phyloP scores from a whole-genome alignment of 805 yeast species.

The Metschnikowia proteae region DNA sequence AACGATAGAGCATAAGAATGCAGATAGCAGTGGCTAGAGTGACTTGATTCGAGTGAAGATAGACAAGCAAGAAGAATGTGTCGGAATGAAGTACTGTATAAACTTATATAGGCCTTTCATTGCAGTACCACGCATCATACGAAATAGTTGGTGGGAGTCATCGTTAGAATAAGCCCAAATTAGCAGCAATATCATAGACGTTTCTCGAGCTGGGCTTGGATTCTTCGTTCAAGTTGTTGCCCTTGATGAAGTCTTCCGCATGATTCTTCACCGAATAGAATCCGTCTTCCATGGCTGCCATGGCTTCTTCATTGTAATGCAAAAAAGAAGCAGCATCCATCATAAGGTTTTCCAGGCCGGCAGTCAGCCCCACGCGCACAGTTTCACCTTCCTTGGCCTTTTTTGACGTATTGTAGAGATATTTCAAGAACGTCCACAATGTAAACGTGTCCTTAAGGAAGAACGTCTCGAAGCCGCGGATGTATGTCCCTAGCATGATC shows the following conservation, averaged over 20 bases:
- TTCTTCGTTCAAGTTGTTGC: not conserved
- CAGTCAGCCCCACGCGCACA: not conserved
- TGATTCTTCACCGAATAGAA: not conserved
- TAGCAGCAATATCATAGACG: not conserved
- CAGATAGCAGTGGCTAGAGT: not conserved
- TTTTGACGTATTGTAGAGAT: not conserved
- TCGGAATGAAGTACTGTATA: too few species aligned
- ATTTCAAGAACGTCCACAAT: not conserved
- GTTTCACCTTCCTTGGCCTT: not conserved
- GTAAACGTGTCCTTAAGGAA: conserved; percentile 7
- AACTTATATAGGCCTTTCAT: too few species aligned
- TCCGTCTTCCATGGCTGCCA: not conserved
- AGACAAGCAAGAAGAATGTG: too few species aligned
- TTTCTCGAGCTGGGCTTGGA: not conserved
- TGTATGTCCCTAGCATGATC: conserved; percentile 6
- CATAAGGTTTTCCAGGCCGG: not conserved
- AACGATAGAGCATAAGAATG: not conserved
- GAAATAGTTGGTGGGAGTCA: not conserved
- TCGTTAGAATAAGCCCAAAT: not conserved
- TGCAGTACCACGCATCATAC: too few species aligned
- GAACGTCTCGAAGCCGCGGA: conserved; percentile 13
- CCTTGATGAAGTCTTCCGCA: not conserved
- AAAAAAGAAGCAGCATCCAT: not conserved
- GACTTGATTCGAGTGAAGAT: too few species aligned
- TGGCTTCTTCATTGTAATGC: not conserved